Percentiles rank a stretch among this genome's conserved stretches.
Conservation (phyloP, 2,329 filamentous ascomycete species). For the Lachnellula arida region DNA sequence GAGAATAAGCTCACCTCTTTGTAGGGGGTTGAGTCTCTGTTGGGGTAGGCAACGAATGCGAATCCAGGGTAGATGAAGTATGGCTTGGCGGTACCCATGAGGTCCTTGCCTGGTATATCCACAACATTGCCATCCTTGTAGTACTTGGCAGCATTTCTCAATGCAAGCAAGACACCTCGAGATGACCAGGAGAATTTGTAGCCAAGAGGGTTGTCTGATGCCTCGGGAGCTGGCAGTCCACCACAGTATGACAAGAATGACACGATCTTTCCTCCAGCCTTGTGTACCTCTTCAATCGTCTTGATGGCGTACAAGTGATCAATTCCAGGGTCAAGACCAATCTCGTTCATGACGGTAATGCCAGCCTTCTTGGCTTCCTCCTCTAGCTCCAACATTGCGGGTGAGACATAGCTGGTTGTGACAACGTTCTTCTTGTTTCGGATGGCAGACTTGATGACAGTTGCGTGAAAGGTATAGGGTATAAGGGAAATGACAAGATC, state of each 20-base stretch:
- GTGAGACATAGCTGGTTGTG: slow-evolving; percentile 89
- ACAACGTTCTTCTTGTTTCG: slow-evolving; percentile 93
- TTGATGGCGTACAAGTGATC: slow-evolving; percentile 76
- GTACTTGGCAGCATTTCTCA: slow-evolving; percentile 80
- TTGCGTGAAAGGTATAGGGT: slow-evolving; percentile 84
- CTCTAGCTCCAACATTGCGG: slow-evolving; percentile 87
- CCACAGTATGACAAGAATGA: slow-evolving; percentile 84
- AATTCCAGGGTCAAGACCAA: slow-evolving; percentile 71
- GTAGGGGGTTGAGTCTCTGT: slow-evolving; percentile 86
- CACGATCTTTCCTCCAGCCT: slow-evolving; percentile 76
- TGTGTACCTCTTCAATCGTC: slow-evolving; percentile 84
- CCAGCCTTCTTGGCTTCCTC: slow-evolving; percentile 78
- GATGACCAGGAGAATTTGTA: slow-evolving; percentile 82
- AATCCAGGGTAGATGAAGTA: slow-evolving; percentile 89
- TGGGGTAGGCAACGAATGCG: slow-evolving; percentile 87
- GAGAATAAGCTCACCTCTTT: slow-evolving; percentile 44
- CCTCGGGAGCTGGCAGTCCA: slow-evolving; percentile 66
- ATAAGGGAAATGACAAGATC: slow-evolving; percentile 80
- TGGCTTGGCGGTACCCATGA: slow-evolving; percentile 85
- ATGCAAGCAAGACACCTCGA: slow-evolving; percentile 70
- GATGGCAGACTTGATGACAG: slow-evolving; percentile 91
- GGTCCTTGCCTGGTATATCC: slow-evolving; percentile 58
- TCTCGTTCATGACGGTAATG: slow-evolving; percentile 98
- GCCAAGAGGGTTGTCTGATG: slow-evolving; percentile 82
- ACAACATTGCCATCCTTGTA: slow-evolving; percentile 75